Base-by-base conservation (phyloP, 495 filamentous ascomycete species). In the Penicillium desertorum region DNA sequence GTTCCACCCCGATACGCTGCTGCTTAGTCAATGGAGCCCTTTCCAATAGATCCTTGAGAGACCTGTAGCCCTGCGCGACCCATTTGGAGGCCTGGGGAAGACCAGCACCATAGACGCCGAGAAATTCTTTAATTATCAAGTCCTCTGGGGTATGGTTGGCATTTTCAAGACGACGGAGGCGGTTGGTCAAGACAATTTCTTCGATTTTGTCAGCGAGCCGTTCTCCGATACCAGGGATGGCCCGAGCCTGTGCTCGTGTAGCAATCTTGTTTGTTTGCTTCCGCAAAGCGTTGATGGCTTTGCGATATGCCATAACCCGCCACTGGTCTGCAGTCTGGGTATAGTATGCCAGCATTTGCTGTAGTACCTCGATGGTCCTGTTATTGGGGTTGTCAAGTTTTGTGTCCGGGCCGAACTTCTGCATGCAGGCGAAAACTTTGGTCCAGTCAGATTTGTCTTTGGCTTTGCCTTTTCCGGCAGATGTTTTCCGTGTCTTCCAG, bases 171-270 rank as follows among this genome's bases (percentile, higher is more conserved):
- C 88, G 84, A 19, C 83, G 80, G 0, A 98, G 83, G 14, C 77
- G 77, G 64, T 92, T 83, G 0, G 93, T 97, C 51, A 72, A 68
- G 5, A 83, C 91, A 46, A 97, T 96, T 65, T 98, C 94, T 64
- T 95, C 88, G 54, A 98, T 96, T 64, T 97, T 97, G 41, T 80
- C 77, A 0, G 94, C 94, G 16, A 98, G 69, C 11, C 90, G 82
- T 8, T 74, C 53, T 30, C 94, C 94, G 59, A 98, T 87, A 53
- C 82, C 82, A 1, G 87, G 83, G 4, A 97, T 81, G 7, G 68
- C 63, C 19, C 75, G 70, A 1, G 94, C 94, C 71, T 96, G 81
- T 29, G 84, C 76, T 45, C 79, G 81, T 12, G 86, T 91, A 10
- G 65, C 73, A 57, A 97, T 86, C 63, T 84, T 87, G 53, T 71